Base-by-base conservation (phyloP, 257 asterid genomes). In the Solanum sparsipilum region DNA sequence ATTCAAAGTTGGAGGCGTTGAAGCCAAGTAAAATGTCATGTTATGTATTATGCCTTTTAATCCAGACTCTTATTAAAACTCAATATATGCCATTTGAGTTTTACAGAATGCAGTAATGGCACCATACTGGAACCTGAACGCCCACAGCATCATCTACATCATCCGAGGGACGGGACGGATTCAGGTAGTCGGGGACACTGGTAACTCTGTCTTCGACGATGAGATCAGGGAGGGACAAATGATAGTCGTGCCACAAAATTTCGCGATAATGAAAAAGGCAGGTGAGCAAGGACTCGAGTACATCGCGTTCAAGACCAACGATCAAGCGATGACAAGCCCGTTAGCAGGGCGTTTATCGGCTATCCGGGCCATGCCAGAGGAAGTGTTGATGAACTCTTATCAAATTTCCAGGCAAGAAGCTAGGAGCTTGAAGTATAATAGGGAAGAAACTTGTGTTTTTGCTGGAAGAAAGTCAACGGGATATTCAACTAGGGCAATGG, bases 271-370 rank as follows among this genome's bases (percentile, higher is more conserved):
- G 12, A 93, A 93, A 91, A 93, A 82, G 63, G 98, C 98, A 0
- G 88, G 92, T 41, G 81, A 93, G 13, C 44, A 89, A 68, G 98
- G 98, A 13, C 91, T 93, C 39, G 98, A 95, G 87, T 95, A 88
- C 89, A 84, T 95, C 29, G 25, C 94, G 0, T 91, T 95, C 93
- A 91, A 92, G 92, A 95, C 98, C 13, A 93, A 90, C 86, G 96
- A 93, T 60, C 93, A 94, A 15, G 96, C 95, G 6, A 87, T 93
- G 89, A 88, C 82, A 52, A 88, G 75, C 46, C 86, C 91, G 23
- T 92, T 95, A 0, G 96, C 95, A 0, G 98, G 98, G 20, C 92
- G 96, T 5, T 91, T 93, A 25, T 95, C 98, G 20, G 92, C 92
- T 13, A 25, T 95, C 67, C 88, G 94, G 11, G 90, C 93, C 4